phyloP scores from a whole-genome alignment of 371 early-diverging fungal genomes.

The Mucor mucedo region DNA sequence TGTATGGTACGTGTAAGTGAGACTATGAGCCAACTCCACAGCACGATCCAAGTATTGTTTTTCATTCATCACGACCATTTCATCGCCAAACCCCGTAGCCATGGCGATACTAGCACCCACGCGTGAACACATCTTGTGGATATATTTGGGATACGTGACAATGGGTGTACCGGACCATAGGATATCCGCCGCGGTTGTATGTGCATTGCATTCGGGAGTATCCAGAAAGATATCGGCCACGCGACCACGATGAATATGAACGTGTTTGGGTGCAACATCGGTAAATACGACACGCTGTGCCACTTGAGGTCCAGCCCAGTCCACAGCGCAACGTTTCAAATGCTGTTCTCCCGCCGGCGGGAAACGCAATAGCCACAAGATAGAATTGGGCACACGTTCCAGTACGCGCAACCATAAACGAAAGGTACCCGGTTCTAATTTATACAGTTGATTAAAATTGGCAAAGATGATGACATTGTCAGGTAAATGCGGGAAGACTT shows the following conservation, averaged over 20 bases:
- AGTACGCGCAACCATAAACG: slow-evolving; percentile 85
- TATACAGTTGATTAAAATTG: slow-evolving; percentile 95
- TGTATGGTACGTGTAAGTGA: slow-evolving; percentile 57
- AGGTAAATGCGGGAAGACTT: slow-evolving; percentile 82
- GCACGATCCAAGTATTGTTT: slow-evolving; percentile 82
- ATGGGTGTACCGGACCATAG: slow-evolving; percentile 94
- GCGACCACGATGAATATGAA: slow-evolving; percentile 94
- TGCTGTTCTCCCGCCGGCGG: slow-evolving; percentile 89
- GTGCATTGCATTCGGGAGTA: slow-evolving; percentile 94
- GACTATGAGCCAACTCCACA: slow-evolving; percentile 66
- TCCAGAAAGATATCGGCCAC: slow-evolving; percentile 92
- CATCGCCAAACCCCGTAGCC: slow-evolving; percentile 83
- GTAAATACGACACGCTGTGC: slow-evolving; percentile 89
- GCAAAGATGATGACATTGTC: slow-evolving; percentile 90
- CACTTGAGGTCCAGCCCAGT: slow-evolving; percentile 79
- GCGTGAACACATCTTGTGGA: slow-evolving; percentile 90
- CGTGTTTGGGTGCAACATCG: slow-evolving; percentile 89
- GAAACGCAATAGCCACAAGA: slow-evolving; percentile 90
- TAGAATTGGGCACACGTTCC: slow-evolving; percentile 78
- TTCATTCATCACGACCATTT: slow-evolving; percentile 82
- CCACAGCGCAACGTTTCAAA: slow-evolving; percentile 70
- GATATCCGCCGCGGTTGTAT: slow-evolving; percentile 94
- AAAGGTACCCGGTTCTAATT: slow-evolving; percentile 84
- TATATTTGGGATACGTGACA: slow-evolving; percentile 87
- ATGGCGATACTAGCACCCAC: slow-evolving; percentile 89